Percentiles rank a stretch among this genome's conserved stretches.
Conservation (phyloP, 208 protist genomes). For the Blechomonas ayalai region DNA sequence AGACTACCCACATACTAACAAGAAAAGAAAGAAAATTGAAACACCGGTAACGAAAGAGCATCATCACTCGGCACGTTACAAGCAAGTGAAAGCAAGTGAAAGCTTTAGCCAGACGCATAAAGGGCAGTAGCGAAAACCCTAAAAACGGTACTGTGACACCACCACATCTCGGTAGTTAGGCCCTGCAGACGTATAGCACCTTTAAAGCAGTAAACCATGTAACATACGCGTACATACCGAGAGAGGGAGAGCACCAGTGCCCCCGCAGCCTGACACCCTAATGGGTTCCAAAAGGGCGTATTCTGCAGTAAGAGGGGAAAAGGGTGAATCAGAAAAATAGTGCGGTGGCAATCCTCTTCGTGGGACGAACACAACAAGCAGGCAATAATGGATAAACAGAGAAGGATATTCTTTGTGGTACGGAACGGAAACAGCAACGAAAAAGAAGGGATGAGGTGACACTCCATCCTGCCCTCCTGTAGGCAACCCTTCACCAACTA, state of each 20-base stretch:
- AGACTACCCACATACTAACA: not conserved
- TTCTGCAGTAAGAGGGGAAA: not conserved
- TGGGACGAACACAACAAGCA: slow-evolving; percentile 2
- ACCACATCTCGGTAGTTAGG: too few species aligned
- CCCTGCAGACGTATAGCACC: too few species aligned
- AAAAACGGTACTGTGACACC: too few species aligned
- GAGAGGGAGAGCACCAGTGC: not conserved
- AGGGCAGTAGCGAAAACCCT: too few species aligned
- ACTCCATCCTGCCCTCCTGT: too few species aligned
- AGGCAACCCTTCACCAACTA: too few species aligned
- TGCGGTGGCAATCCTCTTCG: too few species aligned
- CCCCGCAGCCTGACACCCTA: not conserved
- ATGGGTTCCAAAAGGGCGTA: not conserved
- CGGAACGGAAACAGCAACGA: not conserved
- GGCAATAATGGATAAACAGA: slow-evolving; percentile 1
- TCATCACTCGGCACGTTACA: too few species aligned
- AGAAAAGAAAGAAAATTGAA: not conserved
- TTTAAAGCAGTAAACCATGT: too few species aligned
- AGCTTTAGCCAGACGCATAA: not conserved
- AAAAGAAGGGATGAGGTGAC: not conserved
- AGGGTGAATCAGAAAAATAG: too few species aligned
- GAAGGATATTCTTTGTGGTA: not conserved
- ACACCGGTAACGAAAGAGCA: not conserved
- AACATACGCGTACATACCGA: not conserved
- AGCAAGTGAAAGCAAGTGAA: not conserved